A percentile compares a stretch with the other conserved stretches of the same genome.
phyloP scores from a whole-genome alignment of 257 asterid genomes.

The Sherardia arvensis region DNA sequence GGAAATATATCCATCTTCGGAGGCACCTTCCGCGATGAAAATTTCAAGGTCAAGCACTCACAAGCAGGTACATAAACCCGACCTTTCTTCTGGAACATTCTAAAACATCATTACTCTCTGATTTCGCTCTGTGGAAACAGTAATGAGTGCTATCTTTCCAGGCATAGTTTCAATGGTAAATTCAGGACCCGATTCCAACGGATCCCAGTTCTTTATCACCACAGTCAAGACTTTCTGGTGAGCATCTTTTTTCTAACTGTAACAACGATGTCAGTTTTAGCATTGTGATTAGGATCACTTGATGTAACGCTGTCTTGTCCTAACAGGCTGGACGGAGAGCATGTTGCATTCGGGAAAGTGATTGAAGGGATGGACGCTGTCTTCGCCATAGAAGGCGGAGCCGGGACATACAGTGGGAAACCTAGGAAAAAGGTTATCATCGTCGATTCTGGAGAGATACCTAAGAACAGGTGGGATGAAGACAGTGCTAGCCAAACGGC shows the following conservation, averaged over 20 bases:
- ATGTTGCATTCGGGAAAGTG: conserved; percentile 84
- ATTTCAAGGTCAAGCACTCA: conserved; percentile 72
- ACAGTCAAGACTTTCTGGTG: conserved; percentile 92
- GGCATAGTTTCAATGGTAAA: conserved; percentile 86
- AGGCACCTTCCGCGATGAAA: conserved; percentile 64
- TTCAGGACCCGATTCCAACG: conserved; percentile 91
- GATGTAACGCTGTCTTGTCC: background rate
- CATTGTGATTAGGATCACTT: too few species aligned
- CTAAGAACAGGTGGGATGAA: conserved; percentile 79
- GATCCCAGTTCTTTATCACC: conserved; percentile 91
- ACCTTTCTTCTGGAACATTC: background rate
- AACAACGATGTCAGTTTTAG: too few species aligned
- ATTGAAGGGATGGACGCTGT: conserved; percentile 95
- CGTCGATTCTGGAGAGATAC: conserved; percentile 86
- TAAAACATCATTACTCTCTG: background rate
- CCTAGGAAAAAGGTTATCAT: conserved; percentile 87
- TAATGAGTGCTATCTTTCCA: conserved; percentile 21
- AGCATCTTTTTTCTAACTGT: background rate
- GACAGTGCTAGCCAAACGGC: conserved; percentile 28
- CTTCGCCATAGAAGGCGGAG: conserved; percentile 89
- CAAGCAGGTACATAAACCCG: conserved; percentile 46
- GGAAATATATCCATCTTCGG: conserved; percentile 73
- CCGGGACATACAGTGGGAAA: conserved; percentile 94
- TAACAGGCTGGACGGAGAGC: conserved; percentile 89
- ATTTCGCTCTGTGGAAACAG: background rate